Conservation (phyloP, 1,139 yeast species). For the Hansenula sp. region DNA sequence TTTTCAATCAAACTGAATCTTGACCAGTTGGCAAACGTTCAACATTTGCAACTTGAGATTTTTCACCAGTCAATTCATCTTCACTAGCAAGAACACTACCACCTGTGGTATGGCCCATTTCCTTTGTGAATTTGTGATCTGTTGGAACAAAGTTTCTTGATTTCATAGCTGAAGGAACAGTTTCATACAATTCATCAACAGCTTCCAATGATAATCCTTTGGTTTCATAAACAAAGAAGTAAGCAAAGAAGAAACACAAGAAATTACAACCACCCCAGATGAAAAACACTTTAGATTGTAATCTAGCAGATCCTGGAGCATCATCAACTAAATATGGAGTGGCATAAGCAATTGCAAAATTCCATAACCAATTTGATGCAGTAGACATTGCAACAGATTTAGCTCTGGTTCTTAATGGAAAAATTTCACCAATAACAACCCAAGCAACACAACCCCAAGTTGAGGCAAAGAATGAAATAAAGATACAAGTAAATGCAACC, state of each 20-base stretch:
- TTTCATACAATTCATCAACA: conserved; percentile 55
- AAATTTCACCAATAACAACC: conserved; percentile 74
- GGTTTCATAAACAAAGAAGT: conserved; percentile 58
- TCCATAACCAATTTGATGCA: conserved; percentile 78
- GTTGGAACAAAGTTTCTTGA: conserved; percentile 44
- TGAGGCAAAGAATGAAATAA: conserved; percentile 69
- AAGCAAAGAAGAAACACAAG: conserved; percentile 43
- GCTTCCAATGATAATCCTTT: conserved; percentile 65
- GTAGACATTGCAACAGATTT: conserved; percentile 70
- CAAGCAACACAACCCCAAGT: conserved; percentile 82
- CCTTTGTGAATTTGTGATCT: conserved; percentile 15
- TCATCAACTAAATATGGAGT: conserved; percentile 69
- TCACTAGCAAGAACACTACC: conserved; percentile 2
- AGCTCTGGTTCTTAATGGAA: conserved; percentile 67
- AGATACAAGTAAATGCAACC: conserved; percentile 65
- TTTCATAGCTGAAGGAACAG: conserved; percentile 36
- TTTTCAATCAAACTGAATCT: background rate
- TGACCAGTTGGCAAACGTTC: conserved; percentile 1
- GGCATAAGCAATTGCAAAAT: conserved; percentile 67
- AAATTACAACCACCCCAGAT: conserved; percentile 58
- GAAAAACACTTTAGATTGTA: conserved; percentile 67
- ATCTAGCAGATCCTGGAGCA: conserved; percentile 54
- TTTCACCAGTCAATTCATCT: conserved; percentile 3
- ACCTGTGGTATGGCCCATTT: conserved; percentile 4
- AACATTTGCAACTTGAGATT: background rate